Percentiles rank a stretch among this genome's conserved stretches.
These are phyloP conservation scores for Cyclotella choctawhatcheeana DNA, from an alignment of 108 stramenopile species.

Conservation along the genomic window DNA sequence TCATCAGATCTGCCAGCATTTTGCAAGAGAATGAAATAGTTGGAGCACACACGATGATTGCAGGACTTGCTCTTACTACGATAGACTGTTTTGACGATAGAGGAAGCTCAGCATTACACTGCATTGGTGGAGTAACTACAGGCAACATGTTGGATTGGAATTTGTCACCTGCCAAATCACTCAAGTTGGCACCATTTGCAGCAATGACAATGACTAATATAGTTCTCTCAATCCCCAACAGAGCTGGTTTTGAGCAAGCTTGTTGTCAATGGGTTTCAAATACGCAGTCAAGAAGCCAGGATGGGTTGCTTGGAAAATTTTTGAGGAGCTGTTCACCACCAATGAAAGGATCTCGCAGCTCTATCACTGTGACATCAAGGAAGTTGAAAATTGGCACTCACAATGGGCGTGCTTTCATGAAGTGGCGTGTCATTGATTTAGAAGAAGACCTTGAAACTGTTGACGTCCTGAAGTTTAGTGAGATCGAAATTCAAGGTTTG, in stretches of 20 bases:
- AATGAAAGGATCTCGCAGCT: not conserved
- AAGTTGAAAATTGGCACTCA: constrained; percentile 17
- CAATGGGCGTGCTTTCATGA: constrained; percentile 14
- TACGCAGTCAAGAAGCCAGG: not conserved
- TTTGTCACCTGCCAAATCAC: constrained; percentile 7
- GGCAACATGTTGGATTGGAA: constrained; percentile 25
- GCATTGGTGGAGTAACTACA: constrained; percentile 20
- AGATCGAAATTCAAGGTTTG: not conserved
- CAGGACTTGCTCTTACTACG: constrained; percentile 12
- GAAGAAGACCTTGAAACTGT: not conserved
- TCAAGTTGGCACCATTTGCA: not conserved
- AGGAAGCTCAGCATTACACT: not conserved
- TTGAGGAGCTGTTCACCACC: constrained; percentile 8
- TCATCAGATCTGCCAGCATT: not conserved
- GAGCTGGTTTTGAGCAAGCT: constrained; percentile 15
- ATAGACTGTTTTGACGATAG: constrained; percentile 31
- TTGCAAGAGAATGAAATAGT: constrained; percentile 31
- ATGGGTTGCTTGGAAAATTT: not conserved
- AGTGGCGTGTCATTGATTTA: constrained; percentile 12
- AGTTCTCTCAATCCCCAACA: constrained; percentile 4
- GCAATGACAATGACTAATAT: not conserved
- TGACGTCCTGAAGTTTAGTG: not conserved
- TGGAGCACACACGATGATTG: constrained; percentile 11
- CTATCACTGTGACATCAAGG: not conserved
- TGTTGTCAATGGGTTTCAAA: not conserved